Base-by-base conservation (phyloP, 1,284 basidiomycete genomes). In the Caloboletus firmus region DNA sequence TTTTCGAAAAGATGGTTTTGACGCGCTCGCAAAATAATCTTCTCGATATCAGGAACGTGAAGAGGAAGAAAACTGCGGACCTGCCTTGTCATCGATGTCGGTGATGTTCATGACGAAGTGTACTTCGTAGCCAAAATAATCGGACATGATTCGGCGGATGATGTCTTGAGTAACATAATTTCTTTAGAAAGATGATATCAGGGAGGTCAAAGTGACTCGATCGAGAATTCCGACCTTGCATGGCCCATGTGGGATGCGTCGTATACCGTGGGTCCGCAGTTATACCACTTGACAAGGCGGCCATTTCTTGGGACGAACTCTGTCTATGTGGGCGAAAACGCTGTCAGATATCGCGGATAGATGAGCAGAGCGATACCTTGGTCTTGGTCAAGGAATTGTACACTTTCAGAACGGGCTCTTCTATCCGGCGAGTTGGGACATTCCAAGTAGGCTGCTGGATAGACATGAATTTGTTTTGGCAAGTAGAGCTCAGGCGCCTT, bases 91-190 rank as follows among this genome's bases (percentile, higher is more conserved):
- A 70, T 99, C 97, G 60, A 99, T 97, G 73, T 99, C 97, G 5
- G 97, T 99, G 66, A 99, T 87, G 74, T 99, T 99, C 95, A 98
- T 98, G 54, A 99, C 96, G 72, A 99, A 98, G 71, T 98, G 93
- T 55, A 99, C 89, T 68, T 98, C 92, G 70, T 97, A 99, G 43
- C 91, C 91, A 74, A 99, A 98, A 74, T 98, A 98, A 75, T 99
- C 95, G 2, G 89, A 81, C 75, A 99, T 79, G 58, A 99, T 94
- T 49, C 97, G 81, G 52, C 97, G 82, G 42, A 99, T 80, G 63
- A 99, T 85, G 72, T 99, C 97, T 73, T 99, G 96, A 0, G 97
- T 95, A 41, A 99, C 91, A 76, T 99, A 99, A 79, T 98, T 98
- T 66, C 96, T 95, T 72, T 18, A 24, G 15, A 47, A 51, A 32